Evolutionary conservation across 116 monocot genomes (phyloP), one percentile per base, ranked within the genome.

Genomic region (Phalaenopsis hybrid): DNA sequence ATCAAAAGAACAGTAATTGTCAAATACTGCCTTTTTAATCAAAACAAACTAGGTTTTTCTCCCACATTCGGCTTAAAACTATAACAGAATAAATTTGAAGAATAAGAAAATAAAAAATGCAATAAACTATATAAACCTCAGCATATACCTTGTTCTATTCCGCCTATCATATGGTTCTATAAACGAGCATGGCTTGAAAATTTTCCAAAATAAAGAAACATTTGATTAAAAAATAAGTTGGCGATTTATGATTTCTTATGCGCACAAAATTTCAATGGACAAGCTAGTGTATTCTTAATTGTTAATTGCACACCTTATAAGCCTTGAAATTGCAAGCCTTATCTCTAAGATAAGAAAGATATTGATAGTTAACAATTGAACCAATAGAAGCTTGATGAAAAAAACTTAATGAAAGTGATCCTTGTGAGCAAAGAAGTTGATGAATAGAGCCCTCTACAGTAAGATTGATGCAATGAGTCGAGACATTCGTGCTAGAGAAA

Each of bases 351-450:
- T 72, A 63, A 67, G 86, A 79, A 75, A 84, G 72, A 63, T 85
- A 87, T 13, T 85, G 77, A 48, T 63, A 80, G 57, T 91, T 83
- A 18, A 93, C 49, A 83, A 76, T 79, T 59, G 89, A 85, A 78
- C 96, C 88, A 59, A 96, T 74, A 72, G 96, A 96, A 41, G 89
- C 90, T 90, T 96, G 96, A 86, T 96, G 96, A 31, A 31, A 52
- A 96, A 96, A 81, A 85, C 79, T 84, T 28, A 82, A 63, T 77
- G 90, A 90, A 41, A 90, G 86, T 80, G 85, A 75, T 21, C 79
- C 83, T 43, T 80, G 65, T 45, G 82, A 81, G 83, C 18, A 78
- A 45, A 83, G 75, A 81, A 85, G 88, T 48, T 81, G 34, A 33
- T 83, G 28, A 81, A 84, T 73, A 20, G 79, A 78, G 59, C 79